Base-by-base conservation (phyloP, 768 basidiomycete species). In the Phlegmacium glaucopus region DNA sequence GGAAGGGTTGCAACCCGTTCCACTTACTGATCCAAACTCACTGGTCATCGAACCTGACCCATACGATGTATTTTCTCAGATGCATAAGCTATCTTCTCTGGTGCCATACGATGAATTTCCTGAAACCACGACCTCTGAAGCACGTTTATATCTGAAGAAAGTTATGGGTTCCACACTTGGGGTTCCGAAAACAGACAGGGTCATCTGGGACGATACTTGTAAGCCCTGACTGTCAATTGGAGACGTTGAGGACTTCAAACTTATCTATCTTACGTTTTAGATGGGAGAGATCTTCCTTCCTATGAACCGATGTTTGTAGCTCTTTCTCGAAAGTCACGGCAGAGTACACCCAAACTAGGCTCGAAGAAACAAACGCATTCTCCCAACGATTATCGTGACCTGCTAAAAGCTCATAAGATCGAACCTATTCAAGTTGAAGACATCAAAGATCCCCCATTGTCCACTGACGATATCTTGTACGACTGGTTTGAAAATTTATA, bases 1-100 rank as follows among this genome's bases (percentile, higher is more conserved):
- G 53, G 74, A 70, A 47, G 64, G 64, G 44, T 64, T 82, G 9
- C 56, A 65, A 30, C 55, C 59, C 39, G 65, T 82, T 11, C 75
- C 83, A 1, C 59, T 71, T 34, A 65, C 68, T 30, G 82, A 85
- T 48, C 72, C 76, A 1, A 72, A 69, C 34, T 76, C 77, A 3
- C 68, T 85, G 13, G 57, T 66, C 11, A 65, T 83, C 11, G 77
- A 78, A n/a, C 59, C 66, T 13, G 82, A 85, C 35, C 82, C 83
- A 11, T 75, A 80, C 44, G 72, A 77, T 1, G 59, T 58, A 12
- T 67, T 85, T 13, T 60, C 61, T 26, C 56, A 59, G 15, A 48
- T 67, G 15, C 59, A 71, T 61, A 56, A 56, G 40, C 47, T 76
- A 13, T 39, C 62, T 42, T 52, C 64, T 8, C 51, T 75, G 15